phyloP scores from a whole-genome alignment of 495 filamentous ascomycete genomes.

The Podospora australis region DNA sequence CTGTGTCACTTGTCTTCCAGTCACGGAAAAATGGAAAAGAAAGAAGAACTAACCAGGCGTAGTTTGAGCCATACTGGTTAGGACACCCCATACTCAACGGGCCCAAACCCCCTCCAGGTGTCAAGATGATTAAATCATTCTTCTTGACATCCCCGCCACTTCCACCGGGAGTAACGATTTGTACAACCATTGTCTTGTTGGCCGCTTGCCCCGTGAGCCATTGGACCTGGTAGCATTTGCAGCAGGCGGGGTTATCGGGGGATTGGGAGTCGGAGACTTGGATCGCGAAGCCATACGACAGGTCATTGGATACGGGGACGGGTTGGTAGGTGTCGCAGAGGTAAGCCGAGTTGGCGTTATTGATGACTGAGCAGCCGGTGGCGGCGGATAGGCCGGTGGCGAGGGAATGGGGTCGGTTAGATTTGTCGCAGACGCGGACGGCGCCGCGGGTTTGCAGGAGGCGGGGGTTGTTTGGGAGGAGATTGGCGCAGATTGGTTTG shows the following conservation, averaged over 20 bases:
- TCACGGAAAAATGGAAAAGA: not conserved
- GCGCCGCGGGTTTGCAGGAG: constrained; percentile 12
- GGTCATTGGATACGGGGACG: constrained; percentile 34
- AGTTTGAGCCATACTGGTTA: constrained; percentile 29
- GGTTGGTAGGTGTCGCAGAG: constrained; percentile 45
- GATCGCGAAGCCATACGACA: constrained; percentile 47
- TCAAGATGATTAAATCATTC: constrained; percentile 46
- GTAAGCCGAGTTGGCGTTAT: constrained; percentile 24
- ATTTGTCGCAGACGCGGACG: constrained; percentile 41
- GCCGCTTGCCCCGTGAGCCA: constrained; percentile 19
- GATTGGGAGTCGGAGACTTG: constrained; percentile 27
- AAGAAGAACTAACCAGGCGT: constrained; percentile 10
- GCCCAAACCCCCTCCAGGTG: constrained; percentile 50
- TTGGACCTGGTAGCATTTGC: constrained; percentile 39
- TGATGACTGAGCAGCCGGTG: constrained; percentile 26
- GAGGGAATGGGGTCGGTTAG: constrained; percentile 27
- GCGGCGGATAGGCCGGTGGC: constrained; percentile 8
- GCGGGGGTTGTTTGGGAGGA: not conserved
- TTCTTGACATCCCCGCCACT: constrained; percentile 32
- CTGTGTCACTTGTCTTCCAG: not conserved
- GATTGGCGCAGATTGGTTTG: constrained; percentile 15
- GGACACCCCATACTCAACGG: constrained; percentile 38
- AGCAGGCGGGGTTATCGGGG: constrained; percentile 34
- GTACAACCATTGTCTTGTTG: constrained; percentile 49
- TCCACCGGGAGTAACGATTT: constrained; percentile 49